Conservation (phyloP, 2,329 filamentous ascomycete species). For the Exophiala alcalophila region DNA sequence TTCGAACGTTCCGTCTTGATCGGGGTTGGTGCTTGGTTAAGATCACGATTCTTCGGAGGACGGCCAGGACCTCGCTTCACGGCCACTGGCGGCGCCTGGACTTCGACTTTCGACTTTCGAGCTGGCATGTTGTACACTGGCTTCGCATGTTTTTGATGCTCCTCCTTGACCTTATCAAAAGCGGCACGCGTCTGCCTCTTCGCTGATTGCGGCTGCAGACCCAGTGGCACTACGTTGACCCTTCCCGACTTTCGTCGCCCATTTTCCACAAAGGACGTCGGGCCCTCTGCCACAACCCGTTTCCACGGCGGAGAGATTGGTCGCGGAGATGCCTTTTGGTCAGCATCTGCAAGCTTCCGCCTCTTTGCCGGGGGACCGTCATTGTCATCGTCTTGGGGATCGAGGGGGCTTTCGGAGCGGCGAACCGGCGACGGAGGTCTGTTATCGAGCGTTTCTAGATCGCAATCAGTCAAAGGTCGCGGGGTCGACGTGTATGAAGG, state of each 20-base stretch:
- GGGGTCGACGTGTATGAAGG: constrained; percentile 13
- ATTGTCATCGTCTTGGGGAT: constrained; percentile 28
- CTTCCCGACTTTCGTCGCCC: constrained; percentile 61
- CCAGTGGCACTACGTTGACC: constrained; percentile 51
- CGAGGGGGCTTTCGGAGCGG: constrained; percentile 8
- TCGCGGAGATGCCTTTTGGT: constrained; percentile 39
- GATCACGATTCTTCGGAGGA: constrained; percentile 16
- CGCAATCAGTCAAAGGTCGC: constrained; percentile 7
- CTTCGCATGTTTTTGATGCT: constrained; percentile 24
- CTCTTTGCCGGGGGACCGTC: constrained; percentile 46
- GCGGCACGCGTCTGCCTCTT: constrained; percentile 47
- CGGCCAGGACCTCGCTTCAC: constrained; percentile 14
- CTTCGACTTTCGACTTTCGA: constrained; percentile 25
- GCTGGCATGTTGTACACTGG: constrained; percentile 35
- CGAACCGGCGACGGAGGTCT: constrained; percentile 11
- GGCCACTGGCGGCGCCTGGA: constrained; percentile 10
- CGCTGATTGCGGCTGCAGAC: constrained; percentile 47
- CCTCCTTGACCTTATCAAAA: constrained; percentile 30
- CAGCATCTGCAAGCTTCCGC: constrained; percentile 41
- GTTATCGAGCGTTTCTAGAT: constrained; percentile 9
- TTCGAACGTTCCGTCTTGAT: constrained; percentile 11
- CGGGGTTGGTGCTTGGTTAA: not conserved
- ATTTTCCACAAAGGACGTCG: constrained; percentile 72
- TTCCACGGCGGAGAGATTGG: constrained; percentile 86
- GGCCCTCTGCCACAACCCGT: constrained; percentile 76